A percentile compares a stretch with the other conserved stretches of the same genome.
These are phyloP conservation scores for Carex arenaria DNA, from an alignment of 202 grass and related monocot species.

Conservation along the genomic window DNA sequence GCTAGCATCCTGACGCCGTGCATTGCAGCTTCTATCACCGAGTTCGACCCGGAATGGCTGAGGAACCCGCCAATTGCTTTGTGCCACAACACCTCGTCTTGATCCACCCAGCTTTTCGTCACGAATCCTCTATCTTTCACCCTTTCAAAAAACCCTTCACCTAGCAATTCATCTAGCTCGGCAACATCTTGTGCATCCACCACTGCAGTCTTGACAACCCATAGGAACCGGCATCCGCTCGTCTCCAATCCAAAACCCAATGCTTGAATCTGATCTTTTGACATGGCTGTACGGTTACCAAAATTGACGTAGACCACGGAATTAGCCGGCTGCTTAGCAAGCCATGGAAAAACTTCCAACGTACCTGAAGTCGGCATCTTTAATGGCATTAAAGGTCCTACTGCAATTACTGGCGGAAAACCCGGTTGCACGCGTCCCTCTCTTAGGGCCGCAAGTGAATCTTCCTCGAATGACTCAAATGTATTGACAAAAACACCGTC, in stretches of 20 bases:
- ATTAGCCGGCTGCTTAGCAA: slow-evolving; percentile 7
- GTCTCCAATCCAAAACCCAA: slow-evolving; percentile 5
- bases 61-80: slow-evolving; percentile 42
- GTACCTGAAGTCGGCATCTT: not conserved
- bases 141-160: slow-evolving; percentile 32
- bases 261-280: slow-evolving; percentile 15
- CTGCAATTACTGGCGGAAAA: slow-evolving; percentile 40
- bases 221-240: slow-evolving; percentile 19
- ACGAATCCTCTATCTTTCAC: slow-evolving; percentile 36
- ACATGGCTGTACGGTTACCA: slow-evolving; percentile 18
- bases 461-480: slow-evolving; percentile 39
- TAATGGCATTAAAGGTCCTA: slow-evolving; percentile 39
- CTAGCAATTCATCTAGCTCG: slow-evolving; percentile 30
- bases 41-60: slow-evolving; percentile 83
- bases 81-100: slow-evolving; percentile 38
- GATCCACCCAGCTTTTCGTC: slow-evolving; percentile 58
- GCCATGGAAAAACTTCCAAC: slow-evolving; percentile 1
- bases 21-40: slow-evolving; percentile 40
- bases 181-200: slow-evolving; percentile 12
- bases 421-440: slow-evolving; percentile 12
- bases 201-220: slow-evolving; percentile 15
- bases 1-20: slow-evolving; percentile 43
- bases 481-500: slow-evolving; percentile 47
- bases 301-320: slow-evolving; percentile 27
- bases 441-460: slow-evolving; percentile 32